Evolutionary conservation across 2,329 filamentous ascomycete genomes (phyloP).

Genomic region (Bertia moriformis): DNA sequence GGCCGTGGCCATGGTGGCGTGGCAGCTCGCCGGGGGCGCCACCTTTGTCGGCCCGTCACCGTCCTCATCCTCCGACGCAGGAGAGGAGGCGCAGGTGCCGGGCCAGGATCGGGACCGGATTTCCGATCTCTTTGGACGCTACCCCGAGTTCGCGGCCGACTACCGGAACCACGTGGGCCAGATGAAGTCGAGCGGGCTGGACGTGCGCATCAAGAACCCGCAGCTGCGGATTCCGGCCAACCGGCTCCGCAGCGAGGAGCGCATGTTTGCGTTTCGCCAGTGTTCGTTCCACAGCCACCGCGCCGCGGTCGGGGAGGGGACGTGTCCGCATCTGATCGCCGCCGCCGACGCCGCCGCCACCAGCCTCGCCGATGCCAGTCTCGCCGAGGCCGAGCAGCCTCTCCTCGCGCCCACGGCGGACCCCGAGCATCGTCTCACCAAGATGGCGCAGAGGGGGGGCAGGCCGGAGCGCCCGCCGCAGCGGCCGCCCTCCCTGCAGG

Average conservation of each 20-base stretch:
- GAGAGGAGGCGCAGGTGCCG: slow-evolving; percentile 11
- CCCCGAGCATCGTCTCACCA: too few relatives aligned
- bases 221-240: slow-evolving; percentile 43
- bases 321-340: too few relatives aligned
- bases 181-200: slow-evolving; percentile 32
- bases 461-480: too few relatives aligned
- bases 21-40: slow-evolving; percentile 25
- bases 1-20: slow-evolving; percentile 47
- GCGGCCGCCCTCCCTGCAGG: too few relatives aligned
- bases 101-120: slow-evolving; percentile 17
- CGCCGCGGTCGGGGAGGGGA: slow-evolving; percentile 33
- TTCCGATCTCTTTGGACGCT: slow-evolving; percentile 23
- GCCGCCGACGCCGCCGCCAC: too few relatives aligned
- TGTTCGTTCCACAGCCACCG: slow-evolving; percentile 47
- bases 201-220: slow-evolving; percentile 42
- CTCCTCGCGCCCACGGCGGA: too few relatives aligned
- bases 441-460: too few relatives aligned
- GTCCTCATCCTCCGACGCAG: slow-evolving; percentile 10
- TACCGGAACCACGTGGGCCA: slow-evolving; percentile 35
- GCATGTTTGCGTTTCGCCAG: slow-evolving; percentile 43
- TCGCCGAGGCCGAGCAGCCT: too few relatives aligned
- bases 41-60: too few relatives aligned
- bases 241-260: slow-evolving; percentile 36
- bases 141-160: slow-evolving; percentile 31
- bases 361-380: slow-evolving; percentile 3